Conservation (phyloP, 345 rosid species). For the Brassica incana region DNA sequence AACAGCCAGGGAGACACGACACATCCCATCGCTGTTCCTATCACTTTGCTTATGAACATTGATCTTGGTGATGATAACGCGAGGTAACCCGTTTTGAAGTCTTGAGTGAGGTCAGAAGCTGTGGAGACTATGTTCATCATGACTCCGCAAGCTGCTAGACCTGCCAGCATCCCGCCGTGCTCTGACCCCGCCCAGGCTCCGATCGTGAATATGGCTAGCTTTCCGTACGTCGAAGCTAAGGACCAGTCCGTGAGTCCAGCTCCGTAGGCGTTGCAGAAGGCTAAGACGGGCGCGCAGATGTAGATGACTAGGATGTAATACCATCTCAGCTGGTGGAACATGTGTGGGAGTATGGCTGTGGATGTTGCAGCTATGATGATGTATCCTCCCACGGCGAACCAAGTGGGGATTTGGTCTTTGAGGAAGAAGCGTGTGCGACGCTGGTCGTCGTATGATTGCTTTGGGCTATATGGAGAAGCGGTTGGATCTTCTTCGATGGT, state of each 20-base stretch:
- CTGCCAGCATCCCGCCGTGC: slow-evolving; percentile 75
- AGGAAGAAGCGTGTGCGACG: slow-evolving; percentile 62
- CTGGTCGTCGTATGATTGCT: slow-evolving; percentile 59
- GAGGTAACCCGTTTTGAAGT: slow-evolving; percentile 84
- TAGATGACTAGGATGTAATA: slow-evolving; percentile 67
- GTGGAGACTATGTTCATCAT: slow-evolving; percentile 91
- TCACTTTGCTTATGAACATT: slow-evolving; percentile 73
- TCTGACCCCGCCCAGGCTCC: slow-evolving; percentile 74
- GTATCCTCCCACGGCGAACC: slow-evolving; percentile 65
- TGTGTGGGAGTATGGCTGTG: slow-evolving; percentile 53
- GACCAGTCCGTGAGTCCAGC: slow-evolving; percentile 91
- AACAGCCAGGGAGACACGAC: slow-evolving; percentile 80
- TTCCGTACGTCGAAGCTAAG: slow-evolving; percentile 80
- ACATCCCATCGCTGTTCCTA: slow-evolving; percentile 92
- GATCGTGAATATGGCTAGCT: slow-evolving; percentile 66
- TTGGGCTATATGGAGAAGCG: slow-evolving; percentile 38
- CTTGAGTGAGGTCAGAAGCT: slow-evolving; percentile 81
- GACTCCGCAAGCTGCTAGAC: slow-evolving; percentile 82
- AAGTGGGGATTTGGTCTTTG: slow-evolving; percentile 73
- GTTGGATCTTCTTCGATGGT: slow-evolving; percentile 46
- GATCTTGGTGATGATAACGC: slow-evolving; percentile 81
- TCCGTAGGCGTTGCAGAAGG: slow-evolving; percentile 87
- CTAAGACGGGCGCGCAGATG: slow-evolving; percentile 63
- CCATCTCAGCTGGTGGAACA: slow-evolving; percentile 70
- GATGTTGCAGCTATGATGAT: slow-evolving; percentile 53